Base-by-base conservation (phyloP, 148 eudicot genomes). In the Persicaria tinctoria region DNA sequence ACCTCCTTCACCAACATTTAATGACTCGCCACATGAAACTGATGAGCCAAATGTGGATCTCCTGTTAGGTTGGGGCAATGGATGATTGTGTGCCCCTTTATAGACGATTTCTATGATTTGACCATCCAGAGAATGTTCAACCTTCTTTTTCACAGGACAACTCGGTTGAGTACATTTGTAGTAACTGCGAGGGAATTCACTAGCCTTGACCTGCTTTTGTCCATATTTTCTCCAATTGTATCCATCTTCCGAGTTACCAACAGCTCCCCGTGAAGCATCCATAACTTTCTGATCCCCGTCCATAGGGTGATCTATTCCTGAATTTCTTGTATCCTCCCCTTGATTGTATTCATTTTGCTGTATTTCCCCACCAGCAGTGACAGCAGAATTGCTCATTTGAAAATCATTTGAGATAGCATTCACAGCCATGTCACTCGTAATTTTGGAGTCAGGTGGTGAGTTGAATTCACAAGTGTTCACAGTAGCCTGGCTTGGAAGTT, bases 191-290 rank as follows among this genome's bases (percentile, higher is more conserved):
- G 97, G 97, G 73, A 77, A 87, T 76, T 90, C 93, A 76, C 95
- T 92, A 11, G 91, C 95, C 84, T 90, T 92, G 5, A 92, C 95
- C 50, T 87, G 95, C 70, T 90, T 92, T 73, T 92, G 97, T 20
- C 97, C 97, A 76, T 92, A 92, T 76, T 92, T 92, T 81, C 95
- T 86, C 97, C 97, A 90, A 62, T 83, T 85, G 82, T 84, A 92
- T 77, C 93, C 93, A 76, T 90, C 97, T 76, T 88, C 95, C n/a
- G 87, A 78, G 68, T 80, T 78, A 79, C 81, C 84, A 62, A 74
- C 12, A 38, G 53, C 27, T 76, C 75, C 85, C 49, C 41, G 23
- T 38, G 78, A 53, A 45, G 76, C 51, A 72, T 55, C 80, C 51
- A 68, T 45, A 70, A 78, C 87, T 76, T 76, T 85, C 62, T 74